phyloP scores from a whole-genome alignment of 805 yeast genomes.

The Hanseniaspora hatyaiensis region DNA sequence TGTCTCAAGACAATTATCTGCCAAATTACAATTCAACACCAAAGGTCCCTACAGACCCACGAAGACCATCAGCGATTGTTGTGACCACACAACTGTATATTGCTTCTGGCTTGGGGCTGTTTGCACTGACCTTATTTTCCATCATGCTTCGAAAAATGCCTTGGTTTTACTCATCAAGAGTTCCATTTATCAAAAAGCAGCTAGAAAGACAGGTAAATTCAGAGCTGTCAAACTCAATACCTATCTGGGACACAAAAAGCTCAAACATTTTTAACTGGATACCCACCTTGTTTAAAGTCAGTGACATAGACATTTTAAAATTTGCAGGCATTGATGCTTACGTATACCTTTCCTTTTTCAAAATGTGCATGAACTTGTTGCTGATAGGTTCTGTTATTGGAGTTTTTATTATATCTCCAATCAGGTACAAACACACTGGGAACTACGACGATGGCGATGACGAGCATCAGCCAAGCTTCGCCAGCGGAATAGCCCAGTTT shows the following conservation, averaged over 20 bases:
- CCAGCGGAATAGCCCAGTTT: too few relatives aligned
- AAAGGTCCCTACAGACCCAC: slow-evolving; percentile 24
- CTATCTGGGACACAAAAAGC: slow-evolving; percentile 9
- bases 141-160: slow-evolving; percentile 63
- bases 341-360: slow-evolving; percentile 82
- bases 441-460: slow-evolving; percentile 52
- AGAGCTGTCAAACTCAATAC: not conserved
- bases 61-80: slow-evolving; percentile 39
- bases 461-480: too few relatives aligned
- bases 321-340: slow-evolving; percentile 91
- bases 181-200: slow-evolving; percentile 16
- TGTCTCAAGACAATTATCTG: not conserved
- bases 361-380: slow-evolving; percentile 67
- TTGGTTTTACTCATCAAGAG: slow-evolving; percentile 72
- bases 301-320: slow-evolving; percentile 67
- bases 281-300: slow-evolving; percentile 47
- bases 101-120: slow-evolving; percentile 54
- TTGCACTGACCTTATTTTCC: slow-evolving; percentile 61
- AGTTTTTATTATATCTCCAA: slow-evolving; percentile 65
- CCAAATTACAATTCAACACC: not conserved
- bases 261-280: slow-evolving; percentile 63
- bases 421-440: slow-evolving; percentile 75
- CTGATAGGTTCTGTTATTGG: slow-evolving; percentile 58
- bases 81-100: slow-evolving; percentile 67
- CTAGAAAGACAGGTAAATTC: slow-evolving; percentile 11